Percentiles rank a stretch among this genome's conserved stretches.
Conservation (phyloP, 805 yeast species). For the Nematodospora valgi region DNA sequence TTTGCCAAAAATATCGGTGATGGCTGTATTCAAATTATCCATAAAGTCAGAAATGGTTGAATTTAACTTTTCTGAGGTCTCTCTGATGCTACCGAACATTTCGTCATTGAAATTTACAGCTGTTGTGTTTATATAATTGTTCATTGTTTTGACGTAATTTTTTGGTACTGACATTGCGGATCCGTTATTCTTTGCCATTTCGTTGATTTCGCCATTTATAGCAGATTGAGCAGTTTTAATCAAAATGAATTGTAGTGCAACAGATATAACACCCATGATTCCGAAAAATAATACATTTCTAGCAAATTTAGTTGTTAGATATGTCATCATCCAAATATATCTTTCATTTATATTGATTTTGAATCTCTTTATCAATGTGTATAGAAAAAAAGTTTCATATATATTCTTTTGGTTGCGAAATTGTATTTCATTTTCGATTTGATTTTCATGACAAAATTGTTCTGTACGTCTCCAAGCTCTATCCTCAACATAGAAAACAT, state of each 20-base stretch:
- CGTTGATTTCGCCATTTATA: neutral
- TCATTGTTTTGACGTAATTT: constrained; percentile 37
- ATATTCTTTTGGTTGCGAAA: constrained; percentile 9
- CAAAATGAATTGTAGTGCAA: constrained; percentile 52
- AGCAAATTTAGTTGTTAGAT: constrained; percentile 53
- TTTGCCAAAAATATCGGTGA: constrained; percentile 59
- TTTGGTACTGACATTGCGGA: neutral
- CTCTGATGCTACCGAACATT: constrained; percentile 62
- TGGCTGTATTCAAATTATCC: constrained; percentile 52
- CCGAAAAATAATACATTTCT: constrained; percentile 50
- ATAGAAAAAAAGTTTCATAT: constrained; percentile 13
- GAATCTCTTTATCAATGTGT: constrained; percentile 9
- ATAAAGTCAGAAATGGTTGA: constrained; percentile 57
- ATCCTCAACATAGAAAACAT: constrained; percentile 43
- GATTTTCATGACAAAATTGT: constrained; percentile 24
- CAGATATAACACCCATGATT: constrained; percentile 51
- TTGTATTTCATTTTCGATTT: constrained; percentile 35
- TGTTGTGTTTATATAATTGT: constrained; percentile 46
- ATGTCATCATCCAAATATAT: constrained; percentile 43
- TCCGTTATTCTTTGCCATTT: neutral
- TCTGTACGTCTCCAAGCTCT: constrained; percentile 31
- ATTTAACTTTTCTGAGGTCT: constrained; percentile 57
- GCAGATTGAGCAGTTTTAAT: constrained; percentile 18
- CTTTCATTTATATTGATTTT: constrained; percentile 9
- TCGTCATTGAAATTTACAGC: constrained; percentile 57